These are phyloP conservation scores for Schizochytrium sp. DNA, from an alignment of 108 stramenopile species.

Conservation along the genomic window DNA sequence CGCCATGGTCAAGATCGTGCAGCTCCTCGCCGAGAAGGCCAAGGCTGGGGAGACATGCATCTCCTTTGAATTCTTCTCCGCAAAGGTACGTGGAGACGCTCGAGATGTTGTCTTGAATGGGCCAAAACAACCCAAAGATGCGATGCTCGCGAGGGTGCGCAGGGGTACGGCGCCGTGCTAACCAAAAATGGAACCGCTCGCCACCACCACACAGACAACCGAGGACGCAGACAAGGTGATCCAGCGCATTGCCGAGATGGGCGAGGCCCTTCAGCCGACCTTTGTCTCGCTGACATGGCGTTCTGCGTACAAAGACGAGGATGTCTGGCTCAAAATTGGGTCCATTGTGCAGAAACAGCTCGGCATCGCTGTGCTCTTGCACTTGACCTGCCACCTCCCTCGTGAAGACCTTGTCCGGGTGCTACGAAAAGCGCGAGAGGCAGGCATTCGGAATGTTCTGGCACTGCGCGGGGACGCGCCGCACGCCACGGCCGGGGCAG, in stretches of 20 bases:
- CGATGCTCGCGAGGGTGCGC: too few species aligned
- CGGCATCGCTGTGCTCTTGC: constrained; percentile 39
- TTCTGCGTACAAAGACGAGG: constrained; percentile 29
- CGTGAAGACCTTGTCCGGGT: constrained; percentile 28
- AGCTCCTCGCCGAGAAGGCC: not conserved
- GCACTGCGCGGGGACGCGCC: constrained; percentile 97
- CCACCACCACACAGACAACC: not conserved
- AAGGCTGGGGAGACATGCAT: constrained; percentile 48
- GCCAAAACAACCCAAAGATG: too few species aligned
- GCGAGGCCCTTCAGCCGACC: constrained; percentile 19
- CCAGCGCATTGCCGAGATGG: constrained; percentile 28
- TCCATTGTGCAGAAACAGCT: constrained; percentile 33
- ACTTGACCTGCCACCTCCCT: constrained; percentile 42
- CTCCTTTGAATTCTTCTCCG: constrained; percentile 96
- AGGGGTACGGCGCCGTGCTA: not conserved
- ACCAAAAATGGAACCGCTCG: not conserved
- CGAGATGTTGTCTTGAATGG: not conserved
- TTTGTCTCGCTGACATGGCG: constrained; percentile 41
- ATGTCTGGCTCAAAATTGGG: constrained; percentile 33
- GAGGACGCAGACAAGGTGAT: constrained; percentile 27
- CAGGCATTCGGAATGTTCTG: constrained; percentile 90
- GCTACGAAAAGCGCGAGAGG: constrained; percentile 26
- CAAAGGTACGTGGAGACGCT: constrained; percentile 29
- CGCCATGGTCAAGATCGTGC: not conserved
- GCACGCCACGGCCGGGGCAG: not conserved